Base-by-base conservation (phyloP, 352 stramenopile species). In the Thraustochytrium sp. region DNA sequence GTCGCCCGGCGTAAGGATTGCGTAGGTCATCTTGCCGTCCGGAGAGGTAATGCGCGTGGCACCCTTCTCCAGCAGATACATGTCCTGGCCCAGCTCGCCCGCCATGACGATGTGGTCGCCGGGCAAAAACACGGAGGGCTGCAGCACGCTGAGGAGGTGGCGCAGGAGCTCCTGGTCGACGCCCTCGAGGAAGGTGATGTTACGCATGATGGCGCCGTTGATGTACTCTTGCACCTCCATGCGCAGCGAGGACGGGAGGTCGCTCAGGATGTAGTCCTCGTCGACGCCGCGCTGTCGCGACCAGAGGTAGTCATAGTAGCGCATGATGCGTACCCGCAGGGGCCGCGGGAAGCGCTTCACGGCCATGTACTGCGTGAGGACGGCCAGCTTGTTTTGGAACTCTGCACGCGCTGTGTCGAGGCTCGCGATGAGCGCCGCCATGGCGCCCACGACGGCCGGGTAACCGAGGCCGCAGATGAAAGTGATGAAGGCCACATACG, bases 401-500 rank as follows among this genome's bases (percentile, higher is more conserved):
- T 77, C 76, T 3, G 61, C 37, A 13, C 65, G 44, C 4, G 76
- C 76, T 4, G 76, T 83, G 36, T 84, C 76, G 29, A 84, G 65
- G 36, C 65, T 84, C 8, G 76, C 85, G 26, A 84, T 77, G 13
- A 84, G 53, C 11, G 76, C 61, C 9, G 76, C 76, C 56, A 84
- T 84, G 40, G 76, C 76, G 23, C 76, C 76, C 13, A 84, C 76
- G n/a, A 84, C 76, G 0, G 76, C 76, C 21, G 76, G 76, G 40
- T 84, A 84, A 16, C 61, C 61, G 34, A 87, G 74, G 4, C 65
- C 84, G n/a, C 84, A 53, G 11, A 87, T 84, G 21, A 87, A 72
- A 44, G 85, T 87, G n/a, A 82, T 85, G 21, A 87, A 37, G n/a
- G 77, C 77, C 9, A 86, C 65, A 21, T 83, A 82, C 4, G 55